Evolutionary conservation across 192 early-diverging fungal genomes (phyloP), one percentile per base, ranked within the genome.

Genomic region (Coemansia sp.): DNA sequence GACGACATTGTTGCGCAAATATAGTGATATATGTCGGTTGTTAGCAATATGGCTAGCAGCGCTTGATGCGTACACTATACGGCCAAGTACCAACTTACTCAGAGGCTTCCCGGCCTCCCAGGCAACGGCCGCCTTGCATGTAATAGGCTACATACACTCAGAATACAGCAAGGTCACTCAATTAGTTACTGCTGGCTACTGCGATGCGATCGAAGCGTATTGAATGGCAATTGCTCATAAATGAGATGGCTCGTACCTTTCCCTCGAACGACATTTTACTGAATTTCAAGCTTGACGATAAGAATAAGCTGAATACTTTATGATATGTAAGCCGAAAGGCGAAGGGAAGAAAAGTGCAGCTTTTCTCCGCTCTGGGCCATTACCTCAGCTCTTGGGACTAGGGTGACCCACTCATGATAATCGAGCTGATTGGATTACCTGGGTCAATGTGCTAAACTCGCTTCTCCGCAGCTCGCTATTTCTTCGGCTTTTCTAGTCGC

Each of bases 101-200:
- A 99, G 87, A 37, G 95, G 94, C 80, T 97, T 92, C 38, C 87
- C 89, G 61, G 97, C 88, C 68, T 93, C 94, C 95, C 95, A 97
- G 64, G 97, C 97, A 55, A 99, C 82, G 19, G 97, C 97, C 61
- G 97, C 97, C 74, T 90, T 90, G 85, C 97, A 93, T 59, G 85
- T 90, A 62, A 93, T 93, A 67, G 74, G 50, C 79, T 83, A 77
- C 51, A 68, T 51, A 41, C 0, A 59, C 4, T 45, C 42, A 45
- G 27, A 42, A 39, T 8, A 19, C 19, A 60, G 29, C 21, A 34
- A 14, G 32, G 27, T 8, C 32, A 34, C 14, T 36, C 27, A 15
- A 29, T 53, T 53, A 53, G 25, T 23, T 53, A 53, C 51, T 53
- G 51, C 11, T 53, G 10, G 0, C 23, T 53, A 29, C 51, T 53